Base-by-base conservation (phyloP, 352 stramenopile species). In the Phytophthora nicotianae region DNA sequence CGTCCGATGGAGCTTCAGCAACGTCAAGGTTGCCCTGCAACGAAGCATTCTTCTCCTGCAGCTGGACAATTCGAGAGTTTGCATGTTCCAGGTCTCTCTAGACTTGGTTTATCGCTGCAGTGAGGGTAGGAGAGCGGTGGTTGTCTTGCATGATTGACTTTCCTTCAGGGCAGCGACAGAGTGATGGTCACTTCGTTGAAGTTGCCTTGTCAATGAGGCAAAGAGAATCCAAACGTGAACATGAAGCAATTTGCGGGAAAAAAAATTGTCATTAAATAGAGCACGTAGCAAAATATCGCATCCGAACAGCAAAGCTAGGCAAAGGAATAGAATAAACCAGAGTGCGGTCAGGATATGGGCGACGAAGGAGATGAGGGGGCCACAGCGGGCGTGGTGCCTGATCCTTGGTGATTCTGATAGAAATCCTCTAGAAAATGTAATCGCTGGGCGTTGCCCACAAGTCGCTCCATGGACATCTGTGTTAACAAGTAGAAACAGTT, bases 381-480 rank as follows among this genome's bases (percentile, higher is more conserved):
- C 35, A 49, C 19, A 29, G 68, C 43, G n/a, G 27, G 24, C 14
- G 41, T 32, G 21, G 40, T 3, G 13, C 26, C 32, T 54, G 49
- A 14, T 49, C 43, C 48, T 53, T 70, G 63, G 29, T 58, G 66
- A 48, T 63, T 72, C 49, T 75, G 68, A 43, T 84, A 88, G 23
- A 86, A 69, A 21, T 81, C 70, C 61, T 93, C 86, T 43, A 95
- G 66, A 56, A 83, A 90, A 46, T 85, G 72, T 49, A 93, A 76
- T 16, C 84, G 83, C 58, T 89, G 86, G 41, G 82, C 82, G 47
- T 93, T 79, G 20, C 77, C 65, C n/a, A 94, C 81, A 21, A 94
- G 77, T 29, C 83, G 78, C 48, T 90, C 83, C 61, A 94, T 88
- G 29, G 83, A 90, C 69, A 94, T 91, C 79, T 91, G 37, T 35